Conservation (phyloP, 768 basidiomycete genomes). For the Tulasnella sp. region DNA sequence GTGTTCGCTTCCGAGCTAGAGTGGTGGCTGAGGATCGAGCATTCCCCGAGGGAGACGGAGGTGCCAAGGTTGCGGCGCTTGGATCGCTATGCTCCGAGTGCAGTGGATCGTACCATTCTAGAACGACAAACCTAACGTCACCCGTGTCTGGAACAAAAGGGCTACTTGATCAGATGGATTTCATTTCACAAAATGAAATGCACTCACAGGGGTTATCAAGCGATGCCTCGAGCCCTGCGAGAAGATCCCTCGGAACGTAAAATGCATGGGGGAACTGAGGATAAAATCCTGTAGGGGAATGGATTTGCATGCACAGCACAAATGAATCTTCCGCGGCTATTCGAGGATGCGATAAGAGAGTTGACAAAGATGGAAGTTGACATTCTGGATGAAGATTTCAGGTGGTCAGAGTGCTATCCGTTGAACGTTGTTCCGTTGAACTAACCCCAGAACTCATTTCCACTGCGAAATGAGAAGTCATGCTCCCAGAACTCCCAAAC, state of each 20-base stretch:
- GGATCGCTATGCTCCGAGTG: slow-evolving; percentile 17
- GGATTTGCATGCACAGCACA: slow-evolving; percentile 62
- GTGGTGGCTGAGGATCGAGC: slow-evolving; percentile 24
- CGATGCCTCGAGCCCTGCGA: slow-evolving; percentile 57
- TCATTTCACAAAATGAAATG: background rate
- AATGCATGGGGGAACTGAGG: slow-evolving; percentile 54
- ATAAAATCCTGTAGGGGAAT: slow-evolving; percentile 41
- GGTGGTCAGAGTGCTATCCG: background rate
- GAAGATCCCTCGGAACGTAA: slow-evolving; percentile 51
- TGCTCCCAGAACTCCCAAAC: slow-evolving; percentile 61
- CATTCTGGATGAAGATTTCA: slow-evolving; percentile 35
- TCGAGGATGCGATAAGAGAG: slow-evolving; percentile 44
- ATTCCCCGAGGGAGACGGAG: slow-evolving; percentile 31
- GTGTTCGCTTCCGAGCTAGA: slow-evolving; percentile 54
- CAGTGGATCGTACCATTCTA: slow-evolving; percentile 37
- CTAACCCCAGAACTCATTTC: slow-evolving; percentile 64
- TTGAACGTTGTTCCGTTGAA: background rate
- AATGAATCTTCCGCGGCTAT: slow-evolving; percentile 55
- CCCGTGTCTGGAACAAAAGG: slow-evolving; percentile 43
- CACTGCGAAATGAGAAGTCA: slow-evolving; percentile 57
- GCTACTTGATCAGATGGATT: background rate
- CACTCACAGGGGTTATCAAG: slow-evolving; percentile 56
- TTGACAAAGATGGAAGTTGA: slow-evolving; percentile 47
- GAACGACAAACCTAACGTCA: slow-evolving; percentile 62
- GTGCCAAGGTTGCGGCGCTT: slow-evolving; percentile 28